Evolutionary conservation across 768 basidiomycete genomes (phyloP).

Genomic region (Trametes villosa): DNA sequence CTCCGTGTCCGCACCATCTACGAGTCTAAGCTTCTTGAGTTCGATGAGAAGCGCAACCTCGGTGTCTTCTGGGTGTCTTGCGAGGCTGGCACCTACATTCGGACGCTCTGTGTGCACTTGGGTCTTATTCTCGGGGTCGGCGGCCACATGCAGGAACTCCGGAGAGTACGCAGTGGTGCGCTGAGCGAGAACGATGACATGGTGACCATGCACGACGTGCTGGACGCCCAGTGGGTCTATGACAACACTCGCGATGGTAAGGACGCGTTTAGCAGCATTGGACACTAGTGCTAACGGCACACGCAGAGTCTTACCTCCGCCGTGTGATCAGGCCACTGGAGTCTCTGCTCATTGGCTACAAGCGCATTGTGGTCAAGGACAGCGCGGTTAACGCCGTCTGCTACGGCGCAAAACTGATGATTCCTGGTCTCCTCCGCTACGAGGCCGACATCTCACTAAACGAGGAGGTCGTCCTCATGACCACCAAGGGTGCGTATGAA

Average conservation of each 20-base stretch:
- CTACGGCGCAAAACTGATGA: conserved; percentile 99
- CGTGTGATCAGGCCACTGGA: conserved; percentile 94
- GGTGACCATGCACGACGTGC: conserved; percentile 99
- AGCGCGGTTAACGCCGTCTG: conserved; percentile 99
- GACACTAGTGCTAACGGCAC: conserved; percentile 1
- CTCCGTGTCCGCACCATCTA: conserved; percentile 97
- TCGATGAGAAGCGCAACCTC: conserved; percentile 95
- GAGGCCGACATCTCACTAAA: conserved; percentile 92
- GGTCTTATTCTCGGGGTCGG: conserved; percentile 94
- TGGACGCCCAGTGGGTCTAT: conserved; percentile 98
- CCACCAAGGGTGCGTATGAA: conserved; percentile 78
- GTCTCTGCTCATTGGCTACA: conserved; percentile 92
- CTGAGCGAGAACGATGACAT: conserved; percentile 98
- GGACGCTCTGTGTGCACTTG: conserved; percentile 96
- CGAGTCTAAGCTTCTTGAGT: conserved; percentile 93
- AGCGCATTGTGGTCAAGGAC: conserved; percentile 98
- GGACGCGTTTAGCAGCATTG: conserved; percentile 26
- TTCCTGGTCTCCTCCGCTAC: conserved; percentile 96
- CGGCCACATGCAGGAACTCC: conserved; percentile 99
- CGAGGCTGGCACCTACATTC: conserved; percentile 95
- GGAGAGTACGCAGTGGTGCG: conserved; percentile 92
- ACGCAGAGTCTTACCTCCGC: conserved; percentile 90
- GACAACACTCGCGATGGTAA: conserved; percentile 96
- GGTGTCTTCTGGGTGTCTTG: conserved; percentile 99
- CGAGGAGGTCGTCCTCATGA: conserved; percentile 98